A percentile compares a stretch with the other conserved stretches of the same genome.
These are phyloP conservation scores for Chlorella sp. DNA, from an alignment of 139 green algal species.

Conservation along the genomic window DNA sequence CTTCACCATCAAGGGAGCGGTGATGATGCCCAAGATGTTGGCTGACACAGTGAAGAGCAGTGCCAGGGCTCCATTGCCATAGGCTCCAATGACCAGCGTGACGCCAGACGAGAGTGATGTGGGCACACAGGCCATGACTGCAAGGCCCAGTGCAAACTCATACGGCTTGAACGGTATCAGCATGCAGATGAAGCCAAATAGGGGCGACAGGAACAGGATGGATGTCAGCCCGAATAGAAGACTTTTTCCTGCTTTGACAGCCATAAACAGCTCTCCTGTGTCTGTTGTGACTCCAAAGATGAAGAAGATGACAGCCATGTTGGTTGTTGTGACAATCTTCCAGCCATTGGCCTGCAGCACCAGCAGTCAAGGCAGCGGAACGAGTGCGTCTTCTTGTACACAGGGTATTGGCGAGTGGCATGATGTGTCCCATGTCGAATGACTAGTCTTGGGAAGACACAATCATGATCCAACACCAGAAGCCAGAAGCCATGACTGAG, in stretches of 20 bases:
- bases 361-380: not conserved
- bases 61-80: conserved; percentile 70
- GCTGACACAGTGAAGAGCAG: conserved; percentile 70
- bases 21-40: conserved; percentile 78
- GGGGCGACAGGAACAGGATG: conserved; percentile 58
- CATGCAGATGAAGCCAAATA: conserved; percentile 55
- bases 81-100: conserved; percentile 42
- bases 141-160: conserved; percentile 65
- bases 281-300: conserved; percentile 67
- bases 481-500: not conserved
- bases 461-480: not conserved
- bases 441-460: not conserved
- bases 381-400: not conserved
- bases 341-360: conserved; percentile 14
- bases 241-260: conserved; percentile 38
- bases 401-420: not conserved
- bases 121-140: conserved; percentile 71
- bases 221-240: conserved; percentile 43
- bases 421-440: not conserved
- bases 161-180: conserved; percentile 36
- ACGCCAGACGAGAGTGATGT: conserved; percentile 78
- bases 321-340: conserved; percentile 44
- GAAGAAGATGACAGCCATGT: conserved; percentile 58
- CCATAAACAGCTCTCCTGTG: conserved; percentile 49
- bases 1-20: conserved; percentile 52